phyloP scores from a whole-genome alignment of 768 basidiomycete species.

The Wakefieldia striispora region DNA sequence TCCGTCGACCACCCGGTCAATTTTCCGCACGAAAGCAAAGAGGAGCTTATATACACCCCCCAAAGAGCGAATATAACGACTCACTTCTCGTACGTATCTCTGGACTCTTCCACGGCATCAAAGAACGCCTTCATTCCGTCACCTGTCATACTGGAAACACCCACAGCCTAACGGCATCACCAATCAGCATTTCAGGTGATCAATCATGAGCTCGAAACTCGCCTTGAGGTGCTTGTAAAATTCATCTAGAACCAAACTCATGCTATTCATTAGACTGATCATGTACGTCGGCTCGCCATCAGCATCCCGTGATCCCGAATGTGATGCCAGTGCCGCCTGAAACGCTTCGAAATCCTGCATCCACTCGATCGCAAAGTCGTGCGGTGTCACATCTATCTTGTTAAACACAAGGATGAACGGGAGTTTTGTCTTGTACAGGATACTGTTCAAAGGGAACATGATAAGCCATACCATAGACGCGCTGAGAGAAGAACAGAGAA shows the following conservation, averaged over 20 bases:
- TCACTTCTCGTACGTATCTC: slow-evolving; percentile 87
- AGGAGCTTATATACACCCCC: not conserved
- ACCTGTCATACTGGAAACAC: slow-evolving; percentile 96
- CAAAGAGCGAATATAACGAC: slow-evolving; percentile 19
- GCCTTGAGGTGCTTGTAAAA: slow-evolving; percentile 97
- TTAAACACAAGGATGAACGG: slow-evolving; percentile 99
- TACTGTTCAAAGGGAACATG: slow-evolving; percentile 45
- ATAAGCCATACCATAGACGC: not conserved
- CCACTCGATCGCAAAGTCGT: slow-evolving; percentile 94
- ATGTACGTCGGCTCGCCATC: slow-evolving; percentile 96
- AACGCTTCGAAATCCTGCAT: slow-evolving; percentile 98
- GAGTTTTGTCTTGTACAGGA: slow-evolving; percentile 95
- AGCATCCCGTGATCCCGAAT: slow-evolving; percentile 62
- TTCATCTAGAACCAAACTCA: slow-evolving; percentile 97
- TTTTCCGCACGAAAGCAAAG: not conserved
- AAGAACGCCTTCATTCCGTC: slow-evolving; percentile 91
- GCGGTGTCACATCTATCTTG: slow-evolving; percentile 91
- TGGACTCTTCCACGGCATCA: slow-evolving; percentile 82
- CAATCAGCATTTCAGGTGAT: not conserved
- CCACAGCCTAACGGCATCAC: slow-evolving; percentile 67
- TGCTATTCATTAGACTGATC: slow-evolving; percentile 98
- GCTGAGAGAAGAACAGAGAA: not conserved
- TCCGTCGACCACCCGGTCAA: slow-evolving; percentile 1
- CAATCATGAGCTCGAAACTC: slow-evolving; percentile 11
- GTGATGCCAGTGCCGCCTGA: slow-evolving; percentile 79